Conservation (phyloP, 1,284 basidiomycete genomes). For the Trichosporon sp. region DNA sequence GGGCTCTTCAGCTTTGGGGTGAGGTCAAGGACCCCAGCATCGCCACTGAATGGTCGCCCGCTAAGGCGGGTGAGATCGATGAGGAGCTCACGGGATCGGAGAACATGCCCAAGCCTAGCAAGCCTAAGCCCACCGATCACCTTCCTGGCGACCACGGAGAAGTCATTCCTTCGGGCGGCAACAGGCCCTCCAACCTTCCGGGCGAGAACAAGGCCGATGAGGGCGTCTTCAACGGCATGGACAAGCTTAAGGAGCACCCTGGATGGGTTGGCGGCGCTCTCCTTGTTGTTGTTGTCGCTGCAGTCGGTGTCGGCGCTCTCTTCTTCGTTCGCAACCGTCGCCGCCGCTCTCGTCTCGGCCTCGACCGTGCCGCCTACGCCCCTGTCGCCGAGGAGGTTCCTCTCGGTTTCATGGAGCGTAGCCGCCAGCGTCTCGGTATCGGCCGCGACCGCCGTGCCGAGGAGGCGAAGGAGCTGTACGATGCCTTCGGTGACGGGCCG, state of each 20-base stretch:
- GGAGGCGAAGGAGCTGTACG: conserved; percentile 74
- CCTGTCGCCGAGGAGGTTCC: conserved; percentile 71
- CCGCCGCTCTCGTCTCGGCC: conserved; percentile 41
- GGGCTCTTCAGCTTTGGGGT: conserved; percentile 94
- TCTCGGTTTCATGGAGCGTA: conserved; percentile 66
- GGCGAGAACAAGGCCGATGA: conserved; percentile 62
- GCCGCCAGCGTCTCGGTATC: conserved; percentile 42
- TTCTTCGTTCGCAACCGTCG: conserved; percentile 65
- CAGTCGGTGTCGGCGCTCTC: conserved; percentile 64
- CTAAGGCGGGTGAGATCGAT: conserved; percentile 52
- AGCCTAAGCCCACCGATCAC: conserved; percentile 82
- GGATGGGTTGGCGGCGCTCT: conserved; percentile 83
- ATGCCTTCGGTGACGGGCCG: conserved; percentile 77
- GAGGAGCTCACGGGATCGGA: conserved; percentile 56
- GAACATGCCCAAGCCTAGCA: conserved; percentile 59
- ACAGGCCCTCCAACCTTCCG: conserved; percentile 41
- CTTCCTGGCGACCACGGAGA: conserved; percentile 83
- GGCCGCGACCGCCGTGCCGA: conserved; percentile 57
- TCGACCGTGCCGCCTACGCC: conserved; percentile 64
- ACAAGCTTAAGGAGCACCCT: conserved; percentile 71
- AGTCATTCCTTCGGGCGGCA: conserved; percentile 10
- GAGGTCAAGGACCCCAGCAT: conserved; percentile 74
- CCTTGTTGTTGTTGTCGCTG: conserved; percentile 69
- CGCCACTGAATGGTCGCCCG: conserved; percentile 65
- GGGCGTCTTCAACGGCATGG: conserved; percentile 82